A percentile compares a stretch with the other conserved stretches of the same genome.
Conservation (phyloP, 306 rosid genomes). For the Vigna radiata region DNA sequence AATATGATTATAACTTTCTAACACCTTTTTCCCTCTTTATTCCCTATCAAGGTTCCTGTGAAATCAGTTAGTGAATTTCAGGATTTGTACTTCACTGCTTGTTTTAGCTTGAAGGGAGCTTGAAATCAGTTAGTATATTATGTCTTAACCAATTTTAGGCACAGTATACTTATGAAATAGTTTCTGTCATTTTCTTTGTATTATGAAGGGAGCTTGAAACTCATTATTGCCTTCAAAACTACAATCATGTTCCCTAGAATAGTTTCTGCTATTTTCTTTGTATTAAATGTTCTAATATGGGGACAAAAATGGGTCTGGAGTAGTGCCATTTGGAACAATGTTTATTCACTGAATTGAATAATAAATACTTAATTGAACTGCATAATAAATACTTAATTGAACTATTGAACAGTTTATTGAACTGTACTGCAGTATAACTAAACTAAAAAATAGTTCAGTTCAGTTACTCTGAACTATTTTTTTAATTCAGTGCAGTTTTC, state of each 20-base stretch:
- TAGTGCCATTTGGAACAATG: constrained; percentile 72
- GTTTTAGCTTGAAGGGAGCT: constrained; percentile 56
- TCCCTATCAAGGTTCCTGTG: constrained; percentile 56
- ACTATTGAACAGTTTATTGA: constrained; percentile 54
- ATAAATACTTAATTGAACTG: constrained; percentile 11
- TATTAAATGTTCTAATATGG: constrained; percentile 84
- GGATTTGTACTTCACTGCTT: constrained; percentile 54
- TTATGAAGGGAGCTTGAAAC: too few relatives aligned
- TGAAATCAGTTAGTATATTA: too few relatives aligned
- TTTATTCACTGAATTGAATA: too few relatives aligned
- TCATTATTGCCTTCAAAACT: constrained; percentile 67
- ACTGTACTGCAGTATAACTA: too few relatives aligned
- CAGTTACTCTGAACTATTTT: too few relatives aligned
- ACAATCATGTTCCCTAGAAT: constrained; percentile 85
- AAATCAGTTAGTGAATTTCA: constrained; percentile 70
- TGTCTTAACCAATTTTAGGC: too few relatives aligned
- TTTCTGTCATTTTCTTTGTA: too few relatives aligned
- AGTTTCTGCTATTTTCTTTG: constrained; percentile 75
- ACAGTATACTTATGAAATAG: too few relatives aligned
- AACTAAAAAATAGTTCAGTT: too few relatives aligned
- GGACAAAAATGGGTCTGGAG: constrained; percentile 95
- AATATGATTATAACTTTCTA: too few relatives aligned
- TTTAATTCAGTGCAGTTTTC: too few relatives aligned
- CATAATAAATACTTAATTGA: constrained; percentile 16
- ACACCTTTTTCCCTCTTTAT: too few relatives aligned